Conservation (phyloP, 352 stramenopile species). For the Halophytophthora batemanensis region DNA sequence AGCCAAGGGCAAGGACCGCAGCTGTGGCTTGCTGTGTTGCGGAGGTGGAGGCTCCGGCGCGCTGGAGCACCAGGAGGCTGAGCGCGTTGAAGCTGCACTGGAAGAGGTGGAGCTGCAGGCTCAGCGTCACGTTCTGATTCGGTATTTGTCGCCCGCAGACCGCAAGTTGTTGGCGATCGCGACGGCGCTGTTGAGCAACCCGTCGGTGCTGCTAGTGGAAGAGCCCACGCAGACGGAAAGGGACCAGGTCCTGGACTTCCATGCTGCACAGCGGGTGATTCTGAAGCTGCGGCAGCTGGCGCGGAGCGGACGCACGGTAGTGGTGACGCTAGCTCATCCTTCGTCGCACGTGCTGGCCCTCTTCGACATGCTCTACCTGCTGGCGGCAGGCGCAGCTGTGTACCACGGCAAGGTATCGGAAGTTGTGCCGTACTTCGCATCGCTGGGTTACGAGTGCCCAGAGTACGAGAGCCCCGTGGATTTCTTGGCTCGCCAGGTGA, state of each 20-base stretch:
- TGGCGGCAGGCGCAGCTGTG: conserved; percentile 43
- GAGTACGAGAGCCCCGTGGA: conserved; percentile 60
- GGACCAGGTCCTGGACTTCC: conserved; percentile 37
- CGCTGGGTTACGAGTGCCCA: conserved; percentile 48
- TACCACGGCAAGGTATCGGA: conserved; percentile 57
- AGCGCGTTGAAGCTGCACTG: conserved; percentile 26
- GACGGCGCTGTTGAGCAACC: conserved; percentile 75
- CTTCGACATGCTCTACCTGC: conserved; percentile 59
- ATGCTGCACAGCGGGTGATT: conserved; percentile 49
- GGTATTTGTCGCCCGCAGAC: conserved; percentile 33
- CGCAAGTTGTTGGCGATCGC: conserved; percentile 82
- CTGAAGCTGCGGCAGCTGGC: conserved; percentile 66
- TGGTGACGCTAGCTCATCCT: conserved; percentile 88
- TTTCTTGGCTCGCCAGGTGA: conserved; percentile 61
- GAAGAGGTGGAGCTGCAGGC: conserved; percentile 24
- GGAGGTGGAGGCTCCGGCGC: background rate
- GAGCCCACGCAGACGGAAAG: conserved; percentile 58
- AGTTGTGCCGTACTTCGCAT: conserved; percentile 53
- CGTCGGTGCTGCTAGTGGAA: conserved; percentile 82
- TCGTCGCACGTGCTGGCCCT: conserved; percentile 57
- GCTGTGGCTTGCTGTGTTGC: conserved; percentile 19
- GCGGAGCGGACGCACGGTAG: conserved; percentile 78
- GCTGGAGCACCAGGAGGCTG: conserved; percentile 5
- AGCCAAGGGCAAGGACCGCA: conserved; percentile 1
- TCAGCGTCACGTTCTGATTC: conserved; percentile 28